Evolutionary conservation across 169 alveolate genomes (phyloP).

Genomic region (Plasmodium fragile): DNA sequence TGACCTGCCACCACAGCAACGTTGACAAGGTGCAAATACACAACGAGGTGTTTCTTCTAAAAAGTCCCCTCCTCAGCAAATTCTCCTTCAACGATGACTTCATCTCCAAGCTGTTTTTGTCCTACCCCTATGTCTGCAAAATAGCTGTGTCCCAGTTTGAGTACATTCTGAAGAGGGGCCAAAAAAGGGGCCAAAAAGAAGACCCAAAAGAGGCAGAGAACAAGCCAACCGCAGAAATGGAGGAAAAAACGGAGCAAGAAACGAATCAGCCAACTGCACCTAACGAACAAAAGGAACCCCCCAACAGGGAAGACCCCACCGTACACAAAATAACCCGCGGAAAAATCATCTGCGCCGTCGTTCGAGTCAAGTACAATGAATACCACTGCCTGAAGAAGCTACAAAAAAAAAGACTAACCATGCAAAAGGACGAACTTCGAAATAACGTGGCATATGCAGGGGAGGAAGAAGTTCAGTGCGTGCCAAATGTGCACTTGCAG

Average conservation of each 20-base stretch:
- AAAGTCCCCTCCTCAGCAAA: not conserved
- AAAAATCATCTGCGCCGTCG: constrained; percentile 12
- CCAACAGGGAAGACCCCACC: not conserved
- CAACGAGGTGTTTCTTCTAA: constrained; percentile 2
- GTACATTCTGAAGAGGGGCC: constrained; percentile 21
- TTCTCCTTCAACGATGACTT: constrained; percentile 26
- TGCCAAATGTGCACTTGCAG: constrained; percentile 16
- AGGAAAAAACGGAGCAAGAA: not conserved
- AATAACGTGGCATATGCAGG: constrained; percentile 20
- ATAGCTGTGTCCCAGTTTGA: constrained; percentile 18
- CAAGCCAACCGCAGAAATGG: not conserved
- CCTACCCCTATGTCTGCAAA: constrained; percentile 25
- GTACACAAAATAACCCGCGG: not conserved
- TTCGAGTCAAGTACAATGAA: constrained; percentile 53
- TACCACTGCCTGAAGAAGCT: constrained; percentile 43
- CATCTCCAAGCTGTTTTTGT: not conserved
- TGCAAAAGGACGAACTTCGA: constrained; percentile 42
- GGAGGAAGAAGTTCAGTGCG: constrained; percentile 43
- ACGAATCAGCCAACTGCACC: not conserved
- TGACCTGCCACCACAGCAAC: not conserved
- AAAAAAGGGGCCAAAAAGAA: not conserved
- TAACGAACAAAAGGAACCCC: not conserved
- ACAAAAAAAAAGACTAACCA: constrained; percentile 16
- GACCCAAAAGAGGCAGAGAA: not conserved
- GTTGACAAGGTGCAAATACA: not conserved